Evolutionary conservation across 2,329 filamentous ascomycete genomes (phyloP), one percentile per base, ranked within the genome.

Genomic region (Dactylellina drechsleri): DNA sequence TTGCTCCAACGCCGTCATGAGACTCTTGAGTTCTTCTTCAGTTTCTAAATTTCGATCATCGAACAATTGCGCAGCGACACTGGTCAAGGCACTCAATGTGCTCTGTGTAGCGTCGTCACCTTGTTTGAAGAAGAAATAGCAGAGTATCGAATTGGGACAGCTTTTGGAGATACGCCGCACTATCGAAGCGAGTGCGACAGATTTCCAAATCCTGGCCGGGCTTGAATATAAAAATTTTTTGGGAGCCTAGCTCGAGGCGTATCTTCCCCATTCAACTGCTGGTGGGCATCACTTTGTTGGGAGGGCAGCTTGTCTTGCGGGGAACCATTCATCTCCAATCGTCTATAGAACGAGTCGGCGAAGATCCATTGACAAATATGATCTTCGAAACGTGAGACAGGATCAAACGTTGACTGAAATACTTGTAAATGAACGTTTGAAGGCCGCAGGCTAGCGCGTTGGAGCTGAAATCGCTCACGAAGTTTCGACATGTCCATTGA

Each of bases 331-430:
- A 4, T 23, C 23, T 23, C 23, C 23, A 2, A 23, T 23, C 23
- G 23, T 23, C 23, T 23, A 23, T 23, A 23, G 23, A 23, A 2
- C 23, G 23, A 23, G 23, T 23, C 23, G 23, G 50, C 41, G n/a
- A 66, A 58, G 10, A 66, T 4, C 62, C 62, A 66, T 49, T 58
- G 62, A 10, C 62, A 66, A 20, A 66, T 7, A 50, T 54, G 23
- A 8, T 66, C 62, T 10, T 36, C 26, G 40, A 47, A 26, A 15
- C 26, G 28, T 8, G 62, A 54, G 4, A 66, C 52, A 1, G 62
- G 40, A 13, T 66, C 52, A n/a, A 66, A 58, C 16, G 49, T 66
- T 7, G 62, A 31, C 2, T 49, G 15, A 18, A 66, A 58, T 6
- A 49, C n/a, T 49, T 18, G 62, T n/a, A 4, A 26, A 16, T 66